These are phyloP conservation scores for Phytopythium vexans DNA, from an alignment of 352 stramenopile species.

Conservation along the genomic window DNA sequence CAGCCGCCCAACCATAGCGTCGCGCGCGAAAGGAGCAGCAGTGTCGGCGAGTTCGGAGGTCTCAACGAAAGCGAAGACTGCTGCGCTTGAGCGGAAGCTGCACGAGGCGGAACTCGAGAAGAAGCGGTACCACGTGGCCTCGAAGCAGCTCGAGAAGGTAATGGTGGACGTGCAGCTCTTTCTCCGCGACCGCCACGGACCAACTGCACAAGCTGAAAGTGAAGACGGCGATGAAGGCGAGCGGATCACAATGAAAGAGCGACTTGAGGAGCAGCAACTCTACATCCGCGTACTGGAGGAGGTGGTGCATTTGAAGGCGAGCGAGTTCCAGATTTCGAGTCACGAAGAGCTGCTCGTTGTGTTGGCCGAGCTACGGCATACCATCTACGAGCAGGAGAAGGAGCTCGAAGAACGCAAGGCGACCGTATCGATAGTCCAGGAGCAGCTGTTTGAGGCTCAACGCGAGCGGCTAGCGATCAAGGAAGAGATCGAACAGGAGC, in stretches of 20 bases:
- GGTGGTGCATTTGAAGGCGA: conserved; percentile 66
- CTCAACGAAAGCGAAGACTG: conserved; percentile 10
- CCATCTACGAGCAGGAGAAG: conserved; percentile 70
- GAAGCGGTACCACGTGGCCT: conserved; percentile 29
- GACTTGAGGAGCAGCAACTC: conserved; percentile 38
- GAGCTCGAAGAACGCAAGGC: conserved; percentile 31
- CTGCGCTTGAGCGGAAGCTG: conserved; percentile 27
- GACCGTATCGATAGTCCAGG: conserved; percentile 5
- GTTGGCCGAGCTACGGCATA: conserved; percentile 71
- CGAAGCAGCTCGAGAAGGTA: conserved; percentile 34
- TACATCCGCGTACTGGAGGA: conserved; percentile 83
- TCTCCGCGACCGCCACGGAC: conserved; percentile 24
- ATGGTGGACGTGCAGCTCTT: conserved; percentile 34
- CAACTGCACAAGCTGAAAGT: conserved; percentile 1
- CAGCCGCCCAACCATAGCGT: too few relatives aligned
- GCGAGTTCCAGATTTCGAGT: conserved; percentile 58
- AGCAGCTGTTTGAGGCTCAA: conserved; percentile 23
- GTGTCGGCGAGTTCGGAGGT: neutral
- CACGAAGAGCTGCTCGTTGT: conserved; percentile 78
- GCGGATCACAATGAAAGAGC: neutral
- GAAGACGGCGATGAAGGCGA: conserved; percentile 1
- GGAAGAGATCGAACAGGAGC: conserved; percentile 19
- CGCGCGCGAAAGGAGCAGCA: neutral
- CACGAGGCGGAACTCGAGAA: conserved; percentile 41
- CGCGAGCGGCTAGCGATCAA: conserved; percentile 16